A percentile compares a stretch with the other conserved stretches of the same genome.
phyloP scores from a whole-genome alignment of 768 basidiomycete genomes.

The Ramaria sp. region DNA sequence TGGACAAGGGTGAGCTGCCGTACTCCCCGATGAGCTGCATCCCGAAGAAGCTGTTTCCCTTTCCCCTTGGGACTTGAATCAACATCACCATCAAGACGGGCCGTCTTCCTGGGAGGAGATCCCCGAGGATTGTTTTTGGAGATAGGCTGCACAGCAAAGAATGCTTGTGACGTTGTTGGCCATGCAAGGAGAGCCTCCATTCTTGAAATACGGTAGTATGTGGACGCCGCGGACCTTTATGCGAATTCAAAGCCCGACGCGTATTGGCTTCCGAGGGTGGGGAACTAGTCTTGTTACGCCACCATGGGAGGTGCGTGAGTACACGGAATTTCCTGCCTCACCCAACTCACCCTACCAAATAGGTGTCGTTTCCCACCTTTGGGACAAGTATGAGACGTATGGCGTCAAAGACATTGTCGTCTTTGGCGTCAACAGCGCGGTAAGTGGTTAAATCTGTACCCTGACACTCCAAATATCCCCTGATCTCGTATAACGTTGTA shows the following conservation, averaged over 20 bases:
- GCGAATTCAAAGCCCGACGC: not conserved
- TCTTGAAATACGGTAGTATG: not conserved
- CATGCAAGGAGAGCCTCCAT: conserved; percentile 3
- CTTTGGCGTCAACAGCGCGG: not conserved
- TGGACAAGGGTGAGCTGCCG: conserved; percentile 39
- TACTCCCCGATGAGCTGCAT: conserved; percentile 22
- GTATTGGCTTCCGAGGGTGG: not conserved
- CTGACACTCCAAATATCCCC: no score
- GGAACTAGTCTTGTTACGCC: not conserved
- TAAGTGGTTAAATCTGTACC: not conserved
- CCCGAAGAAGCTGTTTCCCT: conserved; percentile 10
- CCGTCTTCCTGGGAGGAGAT: conserved; percentile 57
- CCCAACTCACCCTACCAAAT: not conserved
- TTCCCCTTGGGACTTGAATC: conserved; percentile 24
- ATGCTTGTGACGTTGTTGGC: conserved; percentile 41
- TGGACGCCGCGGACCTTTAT: not conserved
- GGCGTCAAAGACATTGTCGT: not conserved
- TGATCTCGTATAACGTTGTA: not conserved
- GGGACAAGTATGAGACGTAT: not conserved
- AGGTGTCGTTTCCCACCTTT: not conserved
- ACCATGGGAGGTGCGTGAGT: not conserved
- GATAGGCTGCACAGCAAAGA: conserved; percentile 32
- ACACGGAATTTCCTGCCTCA: not conserved
- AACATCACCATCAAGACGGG: conserved; percentile 54
- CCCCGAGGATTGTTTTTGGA: conserved; percentile 31